Conservation (phyloP, 768 basidiomycete genomes). For the Boletus fagicola region DNA sequence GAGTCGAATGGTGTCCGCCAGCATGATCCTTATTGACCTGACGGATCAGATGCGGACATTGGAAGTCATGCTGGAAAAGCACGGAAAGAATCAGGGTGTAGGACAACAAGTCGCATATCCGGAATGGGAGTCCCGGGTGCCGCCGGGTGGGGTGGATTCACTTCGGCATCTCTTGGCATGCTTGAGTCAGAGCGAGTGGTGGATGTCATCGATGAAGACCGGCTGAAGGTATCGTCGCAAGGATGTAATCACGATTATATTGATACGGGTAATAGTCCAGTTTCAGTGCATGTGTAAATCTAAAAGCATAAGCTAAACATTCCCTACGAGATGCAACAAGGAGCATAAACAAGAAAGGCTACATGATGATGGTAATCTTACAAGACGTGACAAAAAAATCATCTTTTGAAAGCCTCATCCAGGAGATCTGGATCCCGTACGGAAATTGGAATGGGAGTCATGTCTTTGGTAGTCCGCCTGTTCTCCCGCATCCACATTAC, state of each 20-base stretch:
- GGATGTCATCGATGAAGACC: constrained; percentile 32
- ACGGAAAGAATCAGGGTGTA: constrained; percentile 19
- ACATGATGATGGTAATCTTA: constrained; percentile 9
- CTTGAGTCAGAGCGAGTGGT: constrained; percentile 59
- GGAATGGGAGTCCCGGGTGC: constrained; percentile 33
- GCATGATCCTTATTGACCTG: background rate
- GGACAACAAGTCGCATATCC: constrained; percentile 26
- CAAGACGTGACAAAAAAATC: constrained; percentile 6
- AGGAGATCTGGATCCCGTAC: constrained; percentile 21
- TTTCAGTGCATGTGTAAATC: constrained; percentile 20
- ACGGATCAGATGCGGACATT: constrained; percentile 51
- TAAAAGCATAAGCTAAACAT: constrained; percentile 23
- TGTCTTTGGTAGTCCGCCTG: constrained; percentile 38
- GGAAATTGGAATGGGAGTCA: constrained; percentile 21
- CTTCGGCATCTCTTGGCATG: constrained; percentile 54
- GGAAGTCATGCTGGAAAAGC: constrained; percentile 56
- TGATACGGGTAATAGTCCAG: constrained; percentile 7
- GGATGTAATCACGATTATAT: constrained; percentile 12
- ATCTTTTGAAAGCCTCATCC: constrained; percentile 36
- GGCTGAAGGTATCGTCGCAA: background rate
- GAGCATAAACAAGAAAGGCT: constrained; percentile 12
- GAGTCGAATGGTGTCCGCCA: constrained; percentile 24
- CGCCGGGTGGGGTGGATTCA: constrained; percentile 52
- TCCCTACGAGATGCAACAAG: constrained; percentile 4
- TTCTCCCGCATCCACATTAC: constrained; percentile 44